phyloP scores from a whole-genome alignment of 768 basidiomycete species.

The Cystobasidium onofrii region DNA sequence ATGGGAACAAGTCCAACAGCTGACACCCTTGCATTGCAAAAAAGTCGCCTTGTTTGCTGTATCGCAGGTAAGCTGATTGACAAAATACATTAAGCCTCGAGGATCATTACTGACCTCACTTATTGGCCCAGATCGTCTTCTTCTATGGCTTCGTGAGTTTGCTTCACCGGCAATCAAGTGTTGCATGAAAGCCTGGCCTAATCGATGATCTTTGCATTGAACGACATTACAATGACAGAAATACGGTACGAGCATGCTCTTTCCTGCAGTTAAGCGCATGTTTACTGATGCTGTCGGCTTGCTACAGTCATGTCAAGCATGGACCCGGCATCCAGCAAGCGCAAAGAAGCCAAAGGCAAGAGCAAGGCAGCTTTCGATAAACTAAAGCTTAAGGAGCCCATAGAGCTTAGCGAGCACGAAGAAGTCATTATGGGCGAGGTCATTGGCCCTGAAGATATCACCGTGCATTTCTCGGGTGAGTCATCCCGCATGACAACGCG shows the following conservation, averaged over 20 bases:
- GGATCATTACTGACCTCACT: neutral
- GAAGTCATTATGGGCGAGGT: slow-evolving; percentile 84
- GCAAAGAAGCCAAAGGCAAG: slow-evolving; percentile 46
- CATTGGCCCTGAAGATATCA: slow-evolving; percentile 82
- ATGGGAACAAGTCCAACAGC: neutral
- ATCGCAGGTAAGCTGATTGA: slow-evolving; percentile 42
- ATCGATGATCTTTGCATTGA: neutral
- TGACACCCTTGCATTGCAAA: neutral
- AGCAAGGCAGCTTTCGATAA: slow-evolving; percentile 45
- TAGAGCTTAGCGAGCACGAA: slow-evolving; percentile 86
- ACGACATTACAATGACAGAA: neutral
- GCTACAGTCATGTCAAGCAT: slow-evolving; percentile 45
- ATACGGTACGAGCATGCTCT: neutral
- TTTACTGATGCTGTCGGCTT: neutral
- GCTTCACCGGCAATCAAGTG: neutral
- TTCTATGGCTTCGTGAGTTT: slow-evolving; percentile 45
- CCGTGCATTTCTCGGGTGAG: slow-evolving; percentile 64
- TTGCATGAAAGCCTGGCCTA: neutral
- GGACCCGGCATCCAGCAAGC: slow-evolving; percentile 43
- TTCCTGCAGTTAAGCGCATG: no score
- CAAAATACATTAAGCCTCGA: no score
- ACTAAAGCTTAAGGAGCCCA: slow-evolving; percentile 48
- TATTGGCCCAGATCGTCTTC: slow-evolving; percentile 43
- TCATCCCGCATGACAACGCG: neutral
- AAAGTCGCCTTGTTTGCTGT: slow-evolving; percentile 46